A percentile compares a stretch with the other conserved stretches of the same genome.
These are phyloP conservation scores for Pisolithus sp. DNA, from an alignment of 768 basidiomycete species.

Conservation along the genomic window DNA sequence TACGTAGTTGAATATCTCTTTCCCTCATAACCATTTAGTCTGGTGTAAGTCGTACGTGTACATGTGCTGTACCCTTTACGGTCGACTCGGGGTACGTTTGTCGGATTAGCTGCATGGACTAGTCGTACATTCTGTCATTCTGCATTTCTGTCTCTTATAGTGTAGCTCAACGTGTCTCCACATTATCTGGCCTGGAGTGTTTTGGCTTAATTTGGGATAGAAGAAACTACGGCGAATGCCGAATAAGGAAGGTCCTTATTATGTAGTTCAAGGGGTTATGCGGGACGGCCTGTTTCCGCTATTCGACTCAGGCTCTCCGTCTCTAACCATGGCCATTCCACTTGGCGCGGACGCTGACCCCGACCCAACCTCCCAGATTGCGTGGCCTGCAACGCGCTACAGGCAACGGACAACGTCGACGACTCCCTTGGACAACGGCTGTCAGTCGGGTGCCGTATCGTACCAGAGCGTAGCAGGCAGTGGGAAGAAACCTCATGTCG, in stretches of 20 bases:
- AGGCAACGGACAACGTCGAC: slow-evolving; percentile 24
- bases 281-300: slow-evolving; percentile 6
- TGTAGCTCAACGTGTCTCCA: slow-evolving; percentile 11
- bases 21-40: slow-evolving; percentile 2
- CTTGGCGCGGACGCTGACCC: slow-evolving; percentile 49
- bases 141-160: slow-evolving; percentile 8
- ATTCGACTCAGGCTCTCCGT: neutral
- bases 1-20: slow-evolving; percentile 19
- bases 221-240: too few relatives aligned
- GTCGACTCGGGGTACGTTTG: slow-evolving; percentile 11
- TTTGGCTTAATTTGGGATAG: neutral
- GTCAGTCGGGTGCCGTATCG: slow-evolving; percentile 14
- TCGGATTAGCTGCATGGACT: slow-evolving; percentile 22
- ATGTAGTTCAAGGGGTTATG: too few relatives aligned
- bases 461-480: slow-evolving; percentile 29
- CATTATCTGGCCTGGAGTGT: neutral
- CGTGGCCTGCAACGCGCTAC: slow-evolving; percentile 56
- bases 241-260: too few relatives aligned
- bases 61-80: neutral
- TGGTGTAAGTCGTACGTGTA: slow-evolving; percentile 3
- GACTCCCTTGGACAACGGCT: slow-evolving; percentile 17
- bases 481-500: slow-evolving; percentile 17
- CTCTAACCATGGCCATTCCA: slow-evolving; percentile 51
- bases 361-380: slow-evolving; percentile 73
- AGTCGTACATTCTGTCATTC: slow-evolving; percentile 3